Conservation (phyloP, 106 monocot genomes). For the Dactylorhiza incarnata region DNA sequence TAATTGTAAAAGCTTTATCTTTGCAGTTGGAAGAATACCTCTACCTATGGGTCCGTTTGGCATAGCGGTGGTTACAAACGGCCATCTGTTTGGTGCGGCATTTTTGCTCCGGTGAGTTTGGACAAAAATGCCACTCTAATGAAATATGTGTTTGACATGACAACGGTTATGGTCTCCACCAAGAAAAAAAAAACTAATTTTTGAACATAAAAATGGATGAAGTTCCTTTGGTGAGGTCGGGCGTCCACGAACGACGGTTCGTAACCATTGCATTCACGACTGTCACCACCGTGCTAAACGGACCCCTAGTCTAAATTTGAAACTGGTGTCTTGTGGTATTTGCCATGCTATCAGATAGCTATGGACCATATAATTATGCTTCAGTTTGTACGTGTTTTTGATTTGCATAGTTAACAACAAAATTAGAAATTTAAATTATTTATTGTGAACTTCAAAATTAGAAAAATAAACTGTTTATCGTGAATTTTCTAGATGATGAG, state of each 20-base stretch:
- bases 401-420: background rate
- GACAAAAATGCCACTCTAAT: too few species aligned
- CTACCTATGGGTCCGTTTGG: background rate
- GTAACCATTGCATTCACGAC: too few species aligned
- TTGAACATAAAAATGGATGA: too few species aligned
- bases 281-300: too few species aligned
- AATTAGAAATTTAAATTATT: background rate
- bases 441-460: background rate
- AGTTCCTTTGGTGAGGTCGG: too few species aligned
- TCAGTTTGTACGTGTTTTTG: background rate
- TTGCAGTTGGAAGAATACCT: background rate
- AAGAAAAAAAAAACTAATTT: too few species aligned
- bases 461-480: background rate
- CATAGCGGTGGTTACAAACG: too few species aligned
- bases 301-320: background rate
- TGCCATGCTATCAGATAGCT: background rate
- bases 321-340: background rate
- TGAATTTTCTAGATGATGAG: slow-evolving; percentile 85
- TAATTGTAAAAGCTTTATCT: background rate
- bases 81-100: too few species aligned
- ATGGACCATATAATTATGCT: background rate
- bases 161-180: too few species aligned
- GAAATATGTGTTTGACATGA: too few species aligned
- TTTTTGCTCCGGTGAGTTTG: too few species aligned
- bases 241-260: too few species aligned